Evolutionary conservation across 805 yeast species (phyloP), one percentile per base, ranked within the genome.

Genomic region (Clavispora santaluciae): DNA sequence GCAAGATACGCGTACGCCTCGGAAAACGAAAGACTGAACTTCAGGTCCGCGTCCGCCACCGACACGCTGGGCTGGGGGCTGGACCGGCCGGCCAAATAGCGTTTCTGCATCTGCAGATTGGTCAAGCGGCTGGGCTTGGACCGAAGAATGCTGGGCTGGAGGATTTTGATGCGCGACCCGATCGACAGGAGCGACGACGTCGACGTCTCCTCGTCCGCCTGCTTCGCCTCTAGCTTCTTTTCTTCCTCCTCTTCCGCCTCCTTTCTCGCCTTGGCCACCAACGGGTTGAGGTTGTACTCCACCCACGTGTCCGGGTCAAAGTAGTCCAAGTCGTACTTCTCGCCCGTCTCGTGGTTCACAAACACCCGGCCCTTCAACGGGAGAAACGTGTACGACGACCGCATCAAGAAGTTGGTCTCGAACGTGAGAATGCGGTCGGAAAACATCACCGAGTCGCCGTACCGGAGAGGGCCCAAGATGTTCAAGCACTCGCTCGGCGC

Each of bases 401-500:
- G 75, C 95, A 89, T 87, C 69, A 86, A 78, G 60, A 90, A 90
- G 53, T 85, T 88, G 9, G 81, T 83, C 56, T 87, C 93, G 24
- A 83, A 79, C 3, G 95, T 83, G 38, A 90, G 64, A 25, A 89
- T 76, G 47, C 79, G 80, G 46, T 82, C 85, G 53, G 85, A 82
- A 40, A 86, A 70, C 45, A 88, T 61, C 5, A 90, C 88, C 30
- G 82, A 73, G 57, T 90, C 97, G 18, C 95, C 95, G 49, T 74
- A 79, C 50, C 95, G 63, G 2, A 89, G 61, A 0, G 97, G 96
- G 1, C 96, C 96, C 40, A 90, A 60, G 35, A 88, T 85, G 56
- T 87, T 87, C 9, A 89, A 78, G 60, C 96, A 88, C 54, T 85
- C 86, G 17, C 81, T 70, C 2, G 97, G 97, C 0, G 80, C 74